Percentiles rank a stretch among this genome's conserved stretches.
Evolutionary conservation across 805 yeast species (phyloP).

Genomic region (Scheffersomyces amazonensis): DNA sequence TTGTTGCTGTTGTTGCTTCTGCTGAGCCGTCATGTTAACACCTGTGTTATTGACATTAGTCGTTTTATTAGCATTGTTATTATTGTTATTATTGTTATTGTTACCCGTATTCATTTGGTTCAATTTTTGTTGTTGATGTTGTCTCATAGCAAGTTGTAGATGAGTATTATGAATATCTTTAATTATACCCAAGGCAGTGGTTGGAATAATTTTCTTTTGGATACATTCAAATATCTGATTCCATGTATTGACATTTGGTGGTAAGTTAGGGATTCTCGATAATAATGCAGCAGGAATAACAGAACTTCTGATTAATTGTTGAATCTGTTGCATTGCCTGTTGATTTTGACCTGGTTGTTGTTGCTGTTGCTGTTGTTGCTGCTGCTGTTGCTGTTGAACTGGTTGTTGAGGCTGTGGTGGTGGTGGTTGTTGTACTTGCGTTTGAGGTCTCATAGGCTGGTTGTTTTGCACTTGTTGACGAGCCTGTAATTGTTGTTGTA

Average conservation of each 20-base stretch:
- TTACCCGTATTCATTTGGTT: slow-evolving; percentile 18
- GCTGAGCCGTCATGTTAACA: too few species aligned
- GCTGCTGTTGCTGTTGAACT: slow-evolving; percentile 15
- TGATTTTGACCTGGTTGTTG: slow-evolving; percentile 3
- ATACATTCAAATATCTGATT: slow-evolving; percentile 65
- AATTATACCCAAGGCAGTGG: slow-evolving; percentile 54
- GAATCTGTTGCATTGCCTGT: slow-evolving; percentile 19
- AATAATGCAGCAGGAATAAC: slow-evolving; percentile 73
- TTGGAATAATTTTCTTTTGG: slow-evolving; percentile 56
- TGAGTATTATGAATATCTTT: slow-evolving; percentile 69
- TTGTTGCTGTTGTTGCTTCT: slow-evolving; percentile 29
- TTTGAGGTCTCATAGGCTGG: slow-evolving; percentile 9
- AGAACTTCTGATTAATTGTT: slow-evolving; percentile 50
- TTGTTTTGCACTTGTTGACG: slow-evolving; percentile 27
- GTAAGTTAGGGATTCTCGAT: slow-evolving; percentile 68
- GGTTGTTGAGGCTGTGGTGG: slow-evolving; percentile 8
- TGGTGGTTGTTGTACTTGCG: slow-evolving; percentile 7
- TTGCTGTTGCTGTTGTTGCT: slow-evolving; percentile 15
- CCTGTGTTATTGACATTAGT: slow-evolving; percentile 8
- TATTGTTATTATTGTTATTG: slow-evolving; percentile 4
- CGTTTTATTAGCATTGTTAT: slow-evolving; percentile 11
- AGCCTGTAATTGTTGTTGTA: slow-evolving; percentile 10
- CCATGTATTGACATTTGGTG: slow-evolving; percentile 81
- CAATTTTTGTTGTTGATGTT: slow-evolving; percentile 40
- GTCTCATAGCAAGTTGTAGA: slow-evolving; percentile 52